Evolutionary conservation across 1,284 basidiomycete genomes (phyloP), one percentile per base, ranked within the genome.

Genomic region (Fomitopsis schrenkii): DNA sequence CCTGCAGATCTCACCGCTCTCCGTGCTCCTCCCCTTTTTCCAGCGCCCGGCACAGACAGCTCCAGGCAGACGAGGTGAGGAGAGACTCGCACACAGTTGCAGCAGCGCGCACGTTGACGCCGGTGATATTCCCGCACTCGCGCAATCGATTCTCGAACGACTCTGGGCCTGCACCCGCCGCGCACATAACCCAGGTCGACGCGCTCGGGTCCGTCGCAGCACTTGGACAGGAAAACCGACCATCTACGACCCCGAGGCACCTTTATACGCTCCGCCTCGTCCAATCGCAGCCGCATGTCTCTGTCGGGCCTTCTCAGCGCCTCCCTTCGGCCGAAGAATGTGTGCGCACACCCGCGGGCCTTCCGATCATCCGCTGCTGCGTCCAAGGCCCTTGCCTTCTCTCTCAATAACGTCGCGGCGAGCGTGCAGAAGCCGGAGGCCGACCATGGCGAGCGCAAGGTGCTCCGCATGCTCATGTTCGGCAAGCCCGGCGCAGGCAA

Each of bases 401-500:
- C 79, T 55, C 77, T 86, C 38, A 82, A 80, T 64, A 73, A 71
- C 59, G 62, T 74, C 2, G 77, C 79, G 41, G 64, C 74, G 33
- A 74, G 74, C 40, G 68, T 68, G n/a, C 65, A 69, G 64, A 67
- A 54, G 52, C 52, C 72, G 62, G 57, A 70, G 9, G 75, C 76
- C 15, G 62, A 60, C 58, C 61, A 60, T 53, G 72, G 75, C 72
- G 66, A 78, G 67, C 68, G 72, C 46, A 78, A 77, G 61, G 71
- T 81, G 53, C 75, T 91, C 54, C 83, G 91, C 42, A 90, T 93
- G 87, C 77, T 93, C 62, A 87, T 93, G 82, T 92, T 93, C 70
- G 90, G 91, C 12, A 93, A 93, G 74, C 90, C 90, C 3, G 90
- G 88, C 35, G 83, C 88, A 45, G 89, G 90, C 55, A 92, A 91